These are phyloP conservation scores for Erucastrum elatum DNA, from an alignment of 345 rosid species.

Conservation along the genomic window DNA sequence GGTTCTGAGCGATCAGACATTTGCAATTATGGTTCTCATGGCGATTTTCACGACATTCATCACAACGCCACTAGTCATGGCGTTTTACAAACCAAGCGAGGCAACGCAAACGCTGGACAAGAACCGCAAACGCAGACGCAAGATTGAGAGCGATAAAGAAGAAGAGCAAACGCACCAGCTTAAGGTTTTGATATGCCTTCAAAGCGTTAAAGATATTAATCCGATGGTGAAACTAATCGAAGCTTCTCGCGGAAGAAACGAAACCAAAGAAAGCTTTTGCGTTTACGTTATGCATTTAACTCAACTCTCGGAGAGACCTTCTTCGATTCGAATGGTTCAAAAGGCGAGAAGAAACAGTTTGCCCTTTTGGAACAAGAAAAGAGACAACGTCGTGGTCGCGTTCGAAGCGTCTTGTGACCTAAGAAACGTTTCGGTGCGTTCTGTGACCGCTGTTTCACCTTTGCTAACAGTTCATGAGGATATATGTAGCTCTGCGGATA, in stretches of 20 bases:
- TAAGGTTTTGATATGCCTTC: conserved; percentile 61
- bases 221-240: conserved; percentile 70
- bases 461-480: conserved; percentile 60
- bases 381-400: conserved; percentile 49
- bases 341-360: conserved; percentile 73
- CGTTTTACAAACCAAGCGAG: conserved; percentile 63
- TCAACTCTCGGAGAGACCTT: conserved; percentile 80
- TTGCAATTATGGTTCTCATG: conserved; percentile 78
- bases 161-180: conserved; percentile 45
- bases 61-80: conserved; percentile 69
- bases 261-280: conserved; percentile 49
- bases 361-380: conserved; percentile 66
- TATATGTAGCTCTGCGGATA: conserved; percentile 54
- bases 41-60: conserved; percentile 79
- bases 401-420: conserved; percentile 59
- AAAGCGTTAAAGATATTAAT: conserved; percentile 54
- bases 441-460: conserved; percentile 71
- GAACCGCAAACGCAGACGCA: conserved; percentile 42
- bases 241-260: conserved; percentile 66
- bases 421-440: conserved; percentile 52
- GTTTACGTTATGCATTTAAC: conserved; percentile 78
- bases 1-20: conserved; percentile 82
- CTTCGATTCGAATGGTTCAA: conserved; percentile 81
- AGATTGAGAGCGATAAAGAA: conserved; percentile 51
- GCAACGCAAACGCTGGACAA: not conserved